Evolutionary conservation across 2,329 filamentous ascomycete species (phyloP), one percentile per base, ranked within the genome.

Genomic region (Rhynchosporium agropyri): DNA sequence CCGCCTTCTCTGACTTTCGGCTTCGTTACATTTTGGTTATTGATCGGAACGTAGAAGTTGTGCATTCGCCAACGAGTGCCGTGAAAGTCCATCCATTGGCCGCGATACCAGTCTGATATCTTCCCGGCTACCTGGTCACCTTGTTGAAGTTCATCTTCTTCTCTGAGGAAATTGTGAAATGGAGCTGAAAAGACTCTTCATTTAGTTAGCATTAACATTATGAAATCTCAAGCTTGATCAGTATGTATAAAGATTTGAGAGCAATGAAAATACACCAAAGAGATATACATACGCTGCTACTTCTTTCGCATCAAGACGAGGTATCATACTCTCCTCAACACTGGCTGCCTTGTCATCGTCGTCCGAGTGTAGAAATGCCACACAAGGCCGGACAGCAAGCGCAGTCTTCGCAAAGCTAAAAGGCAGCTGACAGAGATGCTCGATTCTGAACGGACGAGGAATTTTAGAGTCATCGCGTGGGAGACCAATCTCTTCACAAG

Each of bases 401-500:
- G 91, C 87, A 3, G 89, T 92, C 70, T 85, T 84, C 7, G 90
- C 89, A 15, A 93, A 82, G 71, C 85, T 89, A 61, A 86, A 86
- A 31, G 94, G 94, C 2, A 98, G 82, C 73, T 89, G 85, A 78
- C 92, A 96, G 49, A 98, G 85, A 72, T 95, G 89, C 77, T 97
- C 93, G 69, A 98, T 88, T 60, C 83, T 82, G 77, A 97, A 97
- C 0, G 91, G 91, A 12, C 80, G 78, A 1, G 91, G 91, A 36
- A 97, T 82, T 64, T 84, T 84, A 62, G 75, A 71, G 72, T 92
- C 86, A 69, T 87, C 82, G 72, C 88, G 81, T 1, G 94, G 91
- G 2, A 98, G 85, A 1, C 94, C 94, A 68, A 98, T 97, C 76
- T 98, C 94, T 76, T 98, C 94, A 75, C 84, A 90, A 0, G 94